Conservation (phyloP, 2,329 filamentous ascomycete species). For the Xylariaceae sp. region DNA sequence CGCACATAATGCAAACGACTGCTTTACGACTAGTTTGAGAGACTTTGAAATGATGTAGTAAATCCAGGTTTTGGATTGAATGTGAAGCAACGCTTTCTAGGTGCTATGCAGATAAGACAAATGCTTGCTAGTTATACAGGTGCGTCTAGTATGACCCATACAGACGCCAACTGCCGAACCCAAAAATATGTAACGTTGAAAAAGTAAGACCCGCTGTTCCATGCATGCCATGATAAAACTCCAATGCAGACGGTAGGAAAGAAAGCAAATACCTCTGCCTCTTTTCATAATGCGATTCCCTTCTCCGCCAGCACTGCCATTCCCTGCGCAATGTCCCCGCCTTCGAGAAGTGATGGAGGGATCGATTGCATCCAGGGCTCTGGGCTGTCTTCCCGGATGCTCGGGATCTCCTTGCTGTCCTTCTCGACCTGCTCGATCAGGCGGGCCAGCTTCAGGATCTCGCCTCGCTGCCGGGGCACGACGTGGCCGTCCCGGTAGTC, state of each 20-base stretch:
- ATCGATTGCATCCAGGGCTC: neutral
- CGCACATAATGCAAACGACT: too few species aligned
- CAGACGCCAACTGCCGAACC: too few species aligned
- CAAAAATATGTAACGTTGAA: too few species aligned
- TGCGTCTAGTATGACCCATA: too few species aligned
- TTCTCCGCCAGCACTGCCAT: neutral
- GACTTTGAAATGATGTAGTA: too few species aligned
- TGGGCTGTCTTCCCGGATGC: neutral
- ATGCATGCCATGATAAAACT: too few species aligned
- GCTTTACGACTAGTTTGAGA: too few species aligned
- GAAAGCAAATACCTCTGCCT: neutral
- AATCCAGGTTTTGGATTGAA: too few species aligned
- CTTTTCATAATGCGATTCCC: neutral
- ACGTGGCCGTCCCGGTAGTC: conserved; percentile 3
- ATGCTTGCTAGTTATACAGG: too few species aligned
- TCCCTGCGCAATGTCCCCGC: neutral
- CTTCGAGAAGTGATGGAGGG: neutral
- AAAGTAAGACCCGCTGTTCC: too few species aligned
- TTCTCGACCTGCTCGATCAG: neutral
- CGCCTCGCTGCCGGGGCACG: conserved; percentile 1
- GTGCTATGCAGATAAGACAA: too few species aligned
- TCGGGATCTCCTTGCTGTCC: neutral
- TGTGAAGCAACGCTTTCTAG: too few species aligned
- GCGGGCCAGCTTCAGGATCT: conserved; percentile 1
- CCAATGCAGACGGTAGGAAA: neutral